Base-by-base conservation (phyloP, 345 rosid species). In the Diplotaxis tenuifolia region DNA sequence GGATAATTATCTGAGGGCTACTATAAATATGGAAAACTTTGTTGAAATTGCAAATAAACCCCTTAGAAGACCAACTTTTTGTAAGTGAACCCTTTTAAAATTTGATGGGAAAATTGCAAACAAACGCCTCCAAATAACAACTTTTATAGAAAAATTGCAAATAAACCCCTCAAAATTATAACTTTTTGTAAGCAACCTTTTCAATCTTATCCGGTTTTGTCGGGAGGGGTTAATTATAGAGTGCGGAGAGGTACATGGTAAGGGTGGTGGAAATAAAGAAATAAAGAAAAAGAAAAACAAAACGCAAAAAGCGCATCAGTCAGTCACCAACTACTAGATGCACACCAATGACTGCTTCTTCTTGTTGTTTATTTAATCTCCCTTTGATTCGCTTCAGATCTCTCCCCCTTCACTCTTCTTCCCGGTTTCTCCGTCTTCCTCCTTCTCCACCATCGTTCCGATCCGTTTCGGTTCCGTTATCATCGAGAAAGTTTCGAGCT, bases 311-410 rank as follows among this genome's bases (percentile, higher is more conserved):
- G 15, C 11, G 71, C 49, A 52, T 53, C 57, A 23, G 60, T 16
- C 20, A 11, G 60, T 16, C 20, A 11, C 65, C 75, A 53, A 47
- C 23, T 71, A 71, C 67, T 10, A 34, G 3, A 64, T 62, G 75
- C 55, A 4, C 38, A 64, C 47, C 58, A 53, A 71, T 72, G 76
- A 67, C 80, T 76, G 31, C 74, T 69, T n/a, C 80, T 72, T 67
- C 70, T 67, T 61, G 76, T 72, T 71, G 54, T 66, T 61, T 72
- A 67, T 66, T 78, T 72, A 67, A 62, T 60, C 52, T 78, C 59
- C 42, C 73, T 2, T 66, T 55, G 69, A 53, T 78, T 78, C 77
- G 73, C 29, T n/a, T 73, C 75, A 78, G 81, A 78, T 81, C 82
- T 29, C 71, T 65, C 71, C 4, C 65, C 47, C 10, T 58, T 36